Conservation (phyloP, 257 asterid genomes). For the Przewalskia tangutica region DNA sequence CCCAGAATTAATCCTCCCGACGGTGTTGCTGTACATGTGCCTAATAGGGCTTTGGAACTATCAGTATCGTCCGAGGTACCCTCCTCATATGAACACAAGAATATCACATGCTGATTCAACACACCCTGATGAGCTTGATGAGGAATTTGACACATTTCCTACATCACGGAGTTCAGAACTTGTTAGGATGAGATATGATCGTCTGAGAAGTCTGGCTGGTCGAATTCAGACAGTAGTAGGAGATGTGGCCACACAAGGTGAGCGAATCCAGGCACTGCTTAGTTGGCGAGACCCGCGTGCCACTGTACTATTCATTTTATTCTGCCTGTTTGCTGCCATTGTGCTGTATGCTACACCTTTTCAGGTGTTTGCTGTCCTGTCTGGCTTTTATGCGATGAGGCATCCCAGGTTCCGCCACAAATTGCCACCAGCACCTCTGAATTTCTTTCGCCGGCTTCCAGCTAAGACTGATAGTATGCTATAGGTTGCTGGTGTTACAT, state of each 20-base stretch:
- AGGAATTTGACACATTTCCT: slow-evolving; percentile 81
- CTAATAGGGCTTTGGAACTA: slow-evolving; percentile 76
- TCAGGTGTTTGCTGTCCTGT: slow-evolving; percentile 32
- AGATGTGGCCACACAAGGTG: slow-evolving; percentile 83
- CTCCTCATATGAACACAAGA: slow-evolving; percentile 85
- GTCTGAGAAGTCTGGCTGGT: slow-evolving; percentile 73
- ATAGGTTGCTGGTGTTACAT: slow-evolving; percentile 16
- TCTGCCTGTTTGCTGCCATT: slow-evolving; percentile 51
- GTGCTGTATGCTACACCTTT: slow-evolving; percentile 52
- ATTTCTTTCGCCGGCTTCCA: slow-evolving; percentile 81
- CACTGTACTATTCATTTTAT: slow-evolving; percentile 50
- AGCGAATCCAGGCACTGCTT: slow-evolving; percentile 69
- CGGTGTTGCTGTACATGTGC: slow-evolving; percentile 67
- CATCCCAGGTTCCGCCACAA: slow-evolving; percentile 70
- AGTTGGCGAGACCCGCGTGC: slow-evolving; percentile 97
- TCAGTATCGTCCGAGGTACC: slow-evolving; percentile 51
- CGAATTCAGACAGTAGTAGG: slow-evolving; percentile 73
- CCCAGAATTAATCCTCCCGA: slow-evolving; percentile 74
- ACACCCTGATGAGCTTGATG: slow-evolving; percentile 78
- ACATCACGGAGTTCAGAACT: slow-evolving; percentile 41
- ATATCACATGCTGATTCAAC: slow-evolving; percentile 68
- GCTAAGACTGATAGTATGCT: slow-evolving; percentile 80
- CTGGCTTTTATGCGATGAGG: slow-evolving; percentile 65
- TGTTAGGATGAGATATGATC: slow-evolving; percentile 69
- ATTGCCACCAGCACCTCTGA: slow-evolving; percentile 61